Base-by-base conservation (phyloP, 2,329 filamentous ascomycete genomes). In the Cordyceps tenuipes region DNA sequence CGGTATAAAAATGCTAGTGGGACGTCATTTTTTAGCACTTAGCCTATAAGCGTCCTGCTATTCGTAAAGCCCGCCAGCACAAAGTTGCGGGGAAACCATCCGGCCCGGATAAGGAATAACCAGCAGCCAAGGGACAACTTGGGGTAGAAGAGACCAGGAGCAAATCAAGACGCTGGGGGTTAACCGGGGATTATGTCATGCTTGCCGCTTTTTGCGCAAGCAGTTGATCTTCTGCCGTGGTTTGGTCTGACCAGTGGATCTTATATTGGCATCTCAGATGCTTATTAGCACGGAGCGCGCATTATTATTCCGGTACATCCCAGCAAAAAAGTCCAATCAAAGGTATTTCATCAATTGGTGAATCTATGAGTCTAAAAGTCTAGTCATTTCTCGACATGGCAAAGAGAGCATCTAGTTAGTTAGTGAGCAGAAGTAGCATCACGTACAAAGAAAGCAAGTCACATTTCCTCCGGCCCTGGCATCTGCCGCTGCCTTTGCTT, bases 401-500 rank as follows among this genome's bases (percentile, higher is more conserved):
- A 43, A n/a, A 29, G 29, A 29, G 5, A 8, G 7, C 5, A 29
- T 29, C 29, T 29, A 6, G 29, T 29, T 29, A 6, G 29, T 29
- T 5, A 29, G 29, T 29, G 7, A 29, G 29, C 7, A 6, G 29
- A 5, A 29, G 3, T 41, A 15, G 10, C 7, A 41, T 41, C 12
- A 3, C 36, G 36, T 39, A 19, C 19, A 9, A 39, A 46, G 17
- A 47, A 21, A n/a, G 15, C 19, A 19, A 4, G 5, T 29, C 12
- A 47, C 31, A 52, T 21, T 15, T 23, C 17, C 13, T 46, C 36
- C 17, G 57, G 19, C 15, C 7, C 13, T 3, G 57, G 57, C 57
- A 59, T 59, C 31, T 52, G n/a, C 4, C n/a, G 29, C 49, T 19
- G 46, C 31, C 74, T 73, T 59, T 69, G 70, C 50, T 73, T 69